Evolutionary conservation across 1,139 yeast species (phyloP), one percentile per base, ranked within the genome.

Genomic region (Hyphopichia fennica): DNA sequence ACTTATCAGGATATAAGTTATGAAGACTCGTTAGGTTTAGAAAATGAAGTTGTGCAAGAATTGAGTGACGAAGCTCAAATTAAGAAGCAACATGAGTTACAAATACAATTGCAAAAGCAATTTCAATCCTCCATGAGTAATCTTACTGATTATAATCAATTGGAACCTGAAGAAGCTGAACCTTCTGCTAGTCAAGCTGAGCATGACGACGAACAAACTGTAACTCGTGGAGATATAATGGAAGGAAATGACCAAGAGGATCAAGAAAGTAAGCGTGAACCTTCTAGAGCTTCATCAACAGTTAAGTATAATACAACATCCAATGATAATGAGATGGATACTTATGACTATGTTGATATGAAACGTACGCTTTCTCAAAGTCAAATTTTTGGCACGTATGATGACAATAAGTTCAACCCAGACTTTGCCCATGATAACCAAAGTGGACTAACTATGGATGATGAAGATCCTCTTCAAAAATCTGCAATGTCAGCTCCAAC

Each of bases 21-120:
- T 45, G 77, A 71, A 39, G 77, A 72, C 42, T 54, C 70, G 7
- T 55, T 72, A 34, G 76, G 75, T 1, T 63, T 72, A 30, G 75
- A 67, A 40, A 48, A 53, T 25, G 66, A 63, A 32, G 45, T 42
- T 9, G 38, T 49, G 35, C 31, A 37, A 30, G 53, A 48, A 34
- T 43, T 50, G 22, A 46, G 45, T 16, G 45, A 40, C 32, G 44
- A 41, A 29, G 37, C 41, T n/a, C 37, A 38, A 28, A 33, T 38
- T 4, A 8, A 28, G 35, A 41, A 46, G 16, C 62, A 59, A 34
- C 42, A 48, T 11, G 36, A 39, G 9, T 27, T 38, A 20, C 36
- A 38, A 30, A 11, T 22, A 14, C 35, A 39, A 30, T 35, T 35
- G 15, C 34, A 30, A 23, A 22, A 19, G 16, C 28, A 23, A 39